A percentile compares a stretch with the other conserved stretches of the same genome.
Conservation (phyloP, 1,284 basidiomycete genomes). For the Ustilago cynodontis region DNA sequence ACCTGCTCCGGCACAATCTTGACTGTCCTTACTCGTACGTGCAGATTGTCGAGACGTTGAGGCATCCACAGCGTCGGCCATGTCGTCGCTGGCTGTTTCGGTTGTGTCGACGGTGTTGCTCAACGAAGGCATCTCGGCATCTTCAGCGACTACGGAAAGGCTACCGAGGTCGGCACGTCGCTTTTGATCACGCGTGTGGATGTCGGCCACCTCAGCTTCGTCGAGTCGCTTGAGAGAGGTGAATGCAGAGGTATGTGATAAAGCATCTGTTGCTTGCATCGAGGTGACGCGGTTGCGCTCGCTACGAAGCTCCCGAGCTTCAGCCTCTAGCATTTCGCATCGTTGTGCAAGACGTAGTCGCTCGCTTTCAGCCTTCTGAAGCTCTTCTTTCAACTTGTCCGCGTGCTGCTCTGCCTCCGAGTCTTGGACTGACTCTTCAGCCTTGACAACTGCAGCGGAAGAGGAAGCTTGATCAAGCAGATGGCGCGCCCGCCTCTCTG, state of each 20-base stretch:
- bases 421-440: background rate
- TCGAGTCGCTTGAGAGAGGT: slow-evolving; percentile 31
- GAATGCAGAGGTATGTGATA: background rate
- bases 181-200: slow-evolving; percentile 34
- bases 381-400: slow-evolving; percentile 13
- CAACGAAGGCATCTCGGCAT: slow-evolving; percentile 22
- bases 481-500: slow-evolving; percentile 23
- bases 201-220: slow-evolving; percentile 33
- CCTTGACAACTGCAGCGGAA: background rate
- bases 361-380: slow-evolving; percentile 17
- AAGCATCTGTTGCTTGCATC: background rate
- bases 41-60: slow-evolving; percentile 14
- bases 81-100: slow-evolving; percentile 16
- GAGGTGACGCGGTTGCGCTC: slow-evolving; percentile 23
- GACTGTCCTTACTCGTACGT: slow-evolving; percentile 8
- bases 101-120: slow-evolving; percentile 15
- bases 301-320: slow-evolving; percentile 32
- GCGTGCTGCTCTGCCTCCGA: slow-evolving; percentile 16
- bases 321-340: slow-evolving; percentile 29
- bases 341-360: slow-evolving; percentile 17
- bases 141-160: slow-evolving; percentile 34
- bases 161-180: slow-evolving; percentile 27
- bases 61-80: slow-evolving; percentile 5
- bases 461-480: slow-evolving; percentile 32
- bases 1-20: slow-evolving; percentile 9